Evolutionary conservation across 192 early-diverging fungal genomes (phyloP).

Genomic region (Glomus cerebriforme): DNA sequence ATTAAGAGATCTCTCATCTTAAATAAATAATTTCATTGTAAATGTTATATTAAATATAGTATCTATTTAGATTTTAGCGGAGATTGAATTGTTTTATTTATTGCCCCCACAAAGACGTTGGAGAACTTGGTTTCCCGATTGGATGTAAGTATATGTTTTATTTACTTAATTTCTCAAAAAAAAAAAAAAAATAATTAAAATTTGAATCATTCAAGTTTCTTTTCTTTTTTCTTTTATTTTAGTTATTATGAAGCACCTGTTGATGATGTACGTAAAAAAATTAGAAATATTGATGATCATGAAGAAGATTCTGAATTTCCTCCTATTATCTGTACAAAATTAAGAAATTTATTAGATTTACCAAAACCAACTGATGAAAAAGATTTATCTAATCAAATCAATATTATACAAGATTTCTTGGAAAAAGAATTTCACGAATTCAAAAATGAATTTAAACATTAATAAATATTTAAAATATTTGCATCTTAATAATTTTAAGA

Average conservation of each 20-base stretch:
- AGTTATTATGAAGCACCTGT: slow-evolving; percentile 2
- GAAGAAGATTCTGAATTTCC: too few relatives aligned
- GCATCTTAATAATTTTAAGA: too few relatives aligned
- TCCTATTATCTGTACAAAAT: too few relatives aligned
- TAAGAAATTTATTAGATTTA: too few relatives aligned
- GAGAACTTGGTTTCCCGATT: slow-evolving; percentile 6
- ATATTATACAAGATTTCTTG: too few relatives aligned
- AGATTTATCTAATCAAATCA: too few relatives aligned
- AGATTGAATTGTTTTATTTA: slow-evolving; percentile 14
- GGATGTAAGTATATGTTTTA: not conserved
- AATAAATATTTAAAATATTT: too few relatives aligned
- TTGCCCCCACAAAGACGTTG: not conserved
- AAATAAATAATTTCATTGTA: not conserved
- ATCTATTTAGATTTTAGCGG: not conserved
- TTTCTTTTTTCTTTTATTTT: not conserved
- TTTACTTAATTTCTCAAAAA: not conserved
- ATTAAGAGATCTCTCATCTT: not conserved
- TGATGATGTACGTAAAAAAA: not conserved
- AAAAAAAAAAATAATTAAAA: not conserved
- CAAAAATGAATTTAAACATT: too few relatives aligned
- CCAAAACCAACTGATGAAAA: too few relatives aligned
- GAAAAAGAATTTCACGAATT: too few relatives aligned
- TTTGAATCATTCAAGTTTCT: too few relatives aligned
- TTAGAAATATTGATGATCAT: not conserved
- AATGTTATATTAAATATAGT: not conserved